Evolutionary conservation across 2,329 filamentous ascomycete species (phyloP).

Genomic region (Lachnum nothofagi): DNA sequence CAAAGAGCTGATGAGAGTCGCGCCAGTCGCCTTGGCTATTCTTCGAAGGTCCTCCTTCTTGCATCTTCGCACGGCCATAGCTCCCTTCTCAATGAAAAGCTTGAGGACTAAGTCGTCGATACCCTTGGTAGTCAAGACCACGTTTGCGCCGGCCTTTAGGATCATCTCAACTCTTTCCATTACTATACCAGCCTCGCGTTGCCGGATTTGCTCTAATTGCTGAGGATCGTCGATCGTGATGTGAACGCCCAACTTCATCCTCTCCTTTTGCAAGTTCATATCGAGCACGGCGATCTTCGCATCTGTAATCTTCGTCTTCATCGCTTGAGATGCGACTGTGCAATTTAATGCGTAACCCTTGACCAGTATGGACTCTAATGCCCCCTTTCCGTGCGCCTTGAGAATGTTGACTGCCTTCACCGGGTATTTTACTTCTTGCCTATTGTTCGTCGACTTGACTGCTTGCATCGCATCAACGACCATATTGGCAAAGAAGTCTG

Average conservation of each 20-base stretch:
- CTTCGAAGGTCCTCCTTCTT: constrained; percentile 97
- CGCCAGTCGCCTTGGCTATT: constrained; percentile 93
- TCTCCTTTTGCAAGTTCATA: constrained; percentile 98
- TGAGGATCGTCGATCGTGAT: constrained; percentile 97
- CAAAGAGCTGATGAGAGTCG: constrained; percentile 84
- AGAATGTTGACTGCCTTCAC: constrained; percentile 99
- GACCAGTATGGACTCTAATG: constrained; percentile 79
- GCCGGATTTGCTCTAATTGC: constrained; percentile 93
- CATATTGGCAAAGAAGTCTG: constrained; percentile 96
- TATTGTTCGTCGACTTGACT: constrained; percentile 88
- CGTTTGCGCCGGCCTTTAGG: constrained; percentile 92
- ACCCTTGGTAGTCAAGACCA: constrained; percentile 94
- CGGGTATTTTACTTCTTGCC: constrained; percentile 88
- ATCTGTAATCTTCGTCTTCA: constrained; percentile 86
- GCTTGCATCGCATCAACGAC: constrained; percentile 93
- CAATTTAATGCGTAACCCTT: constrained; percentile 98
- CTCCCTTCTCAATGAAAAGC: constrained; percentile 87
- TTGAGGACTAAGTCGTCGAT: constrained; percentile 96
- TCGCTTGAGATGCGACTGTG: constrained; percentile 95
- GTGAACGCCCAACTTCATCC: constrained; percentile 98
- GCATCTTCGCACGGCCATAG: constrained; percentile 91
- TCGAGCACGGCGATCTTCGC: constrained; percentile 96
- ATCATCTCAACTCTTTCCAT: constrained; percentile 96
- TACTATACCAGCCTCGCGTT: constrained; percentile 87
- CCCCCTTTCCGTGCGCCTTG: constrained; percentile 94